Base-by-base conservation (phyloP, 257 asterid genomes). In the Marsdenia floribunda region DNA sequence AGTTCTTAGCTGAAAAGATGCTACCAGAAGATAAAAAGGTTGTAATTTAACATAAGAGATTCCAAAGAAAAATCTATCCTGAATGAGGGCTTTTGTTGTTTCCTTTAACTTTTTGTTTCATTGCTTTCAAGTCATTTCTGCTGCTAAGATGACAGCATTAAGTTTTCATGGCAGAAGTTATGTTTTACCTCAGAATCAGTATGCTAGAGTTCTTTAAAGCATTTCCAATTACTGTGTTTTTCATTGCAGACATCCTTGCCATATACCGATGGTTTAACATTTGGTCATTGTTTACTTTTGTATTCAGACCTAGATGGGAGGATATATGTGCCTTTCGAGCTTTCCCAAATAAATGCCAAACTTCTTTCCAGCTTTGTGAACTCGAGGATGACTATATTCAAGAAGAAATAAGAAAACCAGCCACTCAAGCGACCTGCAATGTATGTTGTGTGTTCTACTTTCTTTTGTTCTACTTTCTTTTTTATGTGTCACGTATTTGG, bases 381-480 rank as follows among this genome's bases (percentile, higher is more conserved):
- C 99, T 94, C 71, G 81, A 68, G 79, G 99, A 94, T 74, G 97
- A 89, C 74, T 94, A 87, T 77, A 87, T 94, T 86, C 97, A 92
- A 82, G 86, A 90, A 87, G 99, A 90, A 86, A 94, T 92, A 80
- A 83, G 80, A 82, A 94, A 92, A 82, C 93, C 93, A 44, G 64
- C 88, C 5, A 80, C 76, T 71, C 86, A 75, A 76, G 82, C 67
- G 77, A 84, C 80, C 79, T 92, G 97, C 91, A 85, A 81, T 58
- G 97, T 93, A 93, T 81, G 96, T 72, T 81, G 37, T 71, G 76
- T 72, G 35, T 64, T 16, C 47, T 29, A 35, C 29, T 16, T 73
- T 11, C 5, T 38, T 4, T 15, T 26, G n/a, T 29, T 29, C 33
- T 29, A 29, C 33, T 29, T 4, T 29, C 4, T 5, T 46, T 53